A percentile compares a stretch with the other conserved stretches of the same genome.
These are phyloP conservation scores for Hymenoscyphus linearis DNA, from an alignment of 2,329 filamentous ascomycete species.

Conservation along the genomic window DNA sequence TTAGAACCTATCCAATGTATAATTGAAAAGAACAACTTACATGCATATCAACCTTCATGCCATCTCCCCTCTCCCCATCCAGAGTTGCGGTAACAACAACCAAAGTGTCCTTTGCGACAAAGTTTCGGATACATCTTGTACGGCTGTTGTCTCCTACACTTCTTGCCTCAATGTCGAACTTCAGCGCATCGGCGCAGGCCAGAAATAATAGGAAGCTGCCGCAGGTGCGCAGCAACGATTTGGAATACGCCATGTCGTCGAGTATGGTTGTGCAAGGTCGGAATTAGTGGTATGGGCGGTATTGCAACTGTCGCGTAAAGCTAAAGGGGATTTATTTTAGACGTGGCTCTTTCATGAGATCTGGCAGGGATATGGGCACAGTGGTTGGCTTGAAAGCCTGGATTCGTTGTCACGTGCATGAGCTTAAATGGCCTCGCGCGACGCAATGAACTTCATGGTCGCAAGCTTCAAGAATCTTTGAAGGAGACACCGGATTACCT, in stretches of 20 bases:
- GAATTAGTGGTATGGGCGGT: not conserved
- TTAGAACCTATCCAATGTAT: slow-evolving; percentile 5
- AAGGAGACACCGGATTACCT: not conserved
- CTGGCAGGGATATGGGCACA: slow-evolving; percentile 14
- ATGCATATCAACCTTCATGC: slow-evolving; percentile 89
- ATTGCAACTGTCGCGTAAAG: slow-evolving; percentile 6
- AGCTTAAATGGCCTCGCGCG: not conserved
- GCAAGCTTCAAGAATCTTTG: not conserved
- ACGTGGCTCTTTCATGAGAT: slow-evolving; percentile 20
- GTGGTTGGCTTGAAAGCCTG: not conserved
- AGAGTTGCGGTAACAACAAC: slow-evolving; percentile 92
- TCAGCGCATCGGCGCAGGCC: slow-evolving; percentile 62
- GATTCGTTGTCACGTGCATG: slow-evolving; percentile 11
- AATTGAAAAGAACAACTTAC: slow-evolving; percentile 46
- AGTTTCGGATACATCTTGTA: slow-evolving; percentile 94
- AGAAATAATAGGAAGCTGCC: slow-evolving; percentile 54
- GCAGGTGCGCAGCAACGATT: slow-evolving; percentile 51
- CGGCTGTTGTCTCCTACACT: slow-evolving; percentile 58
- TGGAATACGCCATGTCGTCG: slow-evolving; percentile 43
- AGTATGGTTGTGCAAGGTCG: slow-evolving; percentile 16
- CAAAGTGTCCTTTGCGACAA: slow-evolving; percentile 83
- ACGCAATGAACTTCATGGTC: slow-evolving; percentile 8
- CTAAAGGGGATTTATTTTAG: slow-evolving; percentile 21
- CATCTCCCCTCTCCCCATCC: slow-evolving; percentile 81
- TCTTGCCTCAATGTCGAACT: slow-evolving; percentile 83